These are phyloP conservation scores for Fusarium luffae DNA, from an alignment of 2,329 filamentous ascomycete species.

Conservation along the genomic window DNA sequence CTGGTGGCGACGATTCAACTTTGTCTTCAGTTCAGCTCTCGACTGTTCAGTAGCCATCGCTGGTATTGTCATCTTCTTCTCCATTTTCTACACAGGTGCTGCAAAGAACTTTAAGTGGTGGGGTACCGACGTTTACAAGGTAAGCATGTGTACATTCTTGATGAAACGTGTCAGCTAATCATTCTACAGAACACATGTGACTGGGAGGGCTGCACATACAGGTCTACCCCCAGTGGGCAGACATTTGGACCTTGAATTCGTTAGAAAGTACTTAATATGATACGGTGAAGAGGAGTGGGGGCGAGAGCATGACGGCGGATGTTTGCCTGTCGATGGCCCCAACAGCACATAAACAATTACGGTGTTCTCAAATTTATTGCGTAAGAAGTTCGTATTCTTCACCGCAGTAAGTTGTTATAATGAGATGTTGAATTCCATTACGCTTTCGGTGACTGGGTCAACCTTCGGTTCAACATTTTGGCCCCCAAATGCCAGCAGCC, in stretches of 20 bases:
- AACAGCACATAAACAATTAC: too few species aligned
- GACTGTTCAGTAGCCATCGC: conserved; percentile 49
- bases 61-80: conserved; percentile 50
- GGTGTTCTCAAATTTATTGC: too few species aligned
- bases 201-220: conserved; percentile 41
- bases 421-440: neutral
- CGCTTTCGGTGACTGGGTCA: neutral
- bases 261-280: neutral
- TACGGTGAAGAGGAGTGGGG: neutral
- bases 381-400: too few species aligned
- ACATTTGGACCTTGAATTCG: neutral
- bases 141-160: neutral
- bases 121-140: conserved; percentile 44
- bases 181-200: conserved; percentile 37
- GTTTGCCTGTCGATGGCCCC: neutral
- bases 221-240: neutral
- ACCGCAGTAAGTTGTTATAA: neutral
- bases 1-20: conserved; percentile 50
- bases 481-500: neutral
- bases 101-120: conserved; percentile 46
- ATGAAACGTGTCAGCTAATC: neutral
- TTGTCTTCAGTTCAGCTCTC: conserved; percentile 48
- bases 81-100: conserved; percentile 48
- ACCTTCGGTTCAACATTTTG: neutral
- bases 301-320: neutral